These are phyloP conservation scores for Murraya koenigii DNA, from an alignment of 345 rosid species.

Conservation along the genomic window DNA sequence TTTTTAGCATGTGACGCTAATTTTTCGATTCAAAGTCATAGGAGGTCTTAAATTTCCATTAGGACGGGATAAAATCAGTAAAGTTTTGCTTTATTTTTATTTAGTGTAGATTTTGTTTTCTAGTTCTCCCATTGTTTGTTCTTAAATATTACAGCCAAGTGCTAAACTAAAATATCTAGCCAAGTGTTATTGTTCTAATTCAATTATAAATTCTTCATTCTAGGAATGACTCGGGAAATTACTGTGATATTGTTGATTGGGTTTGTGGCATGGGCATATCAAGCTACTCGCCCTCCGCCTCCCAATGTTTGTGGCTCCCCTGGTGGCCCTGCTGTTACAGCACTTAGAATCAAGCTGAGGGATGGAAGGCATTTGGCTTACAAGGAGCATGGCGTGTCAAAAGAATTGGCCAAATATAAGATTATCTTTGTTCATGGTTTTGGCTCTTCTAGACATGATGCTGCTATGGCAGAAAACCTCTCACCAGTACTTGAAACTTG, in stretches of 20 bases:
- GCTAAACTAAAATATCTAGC: not conserved
- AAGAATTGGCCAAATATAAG: constrained; percentile 38
- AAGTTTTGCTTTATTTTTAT: not conserved
- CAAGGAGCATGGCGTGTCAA: constrained; percentile 43
- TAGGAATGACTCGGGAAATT: constrained; percentile 23
- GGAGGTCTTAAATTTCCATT: not conserved
- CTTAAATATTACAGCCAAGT: not conserved
- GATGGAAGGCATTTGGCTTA: constrained; percentile 65
- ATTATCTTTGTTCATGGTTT: constrained; percentile 50
- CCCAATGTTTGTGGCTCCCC: constrained; percentile 41
- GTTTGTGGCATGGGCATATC: constrained; percentile 42
- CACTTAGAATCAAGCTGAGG: constrained; percentile 45
- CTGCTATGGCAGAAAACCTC: constrained; percentile 18
- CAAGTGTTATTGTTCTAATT: not conserved
- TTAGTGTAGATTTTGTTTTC: too few species aligned
- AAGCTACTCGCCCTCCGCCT: constrained; percentile 42
- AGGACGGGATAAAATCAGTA: not conserved
- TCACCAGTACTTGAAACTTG: constrained; percentile 27
- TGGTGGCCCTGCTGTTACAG: constrained; percentile 35
- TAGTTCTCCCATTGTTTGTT: not conserved
- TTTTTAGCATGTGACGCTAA: not conserved
- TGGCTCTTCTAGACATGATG: constrained; percentile 32
- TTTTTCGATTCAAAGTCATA: not conserved
- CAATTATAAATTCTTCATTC: not conserved
- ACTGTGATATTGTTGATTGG: constrained; percentile 26